phyloP scores from a whole-genome alignment of 1,139 yeast species.

The Zhuliangozyma parablackwelliae region DNA sequence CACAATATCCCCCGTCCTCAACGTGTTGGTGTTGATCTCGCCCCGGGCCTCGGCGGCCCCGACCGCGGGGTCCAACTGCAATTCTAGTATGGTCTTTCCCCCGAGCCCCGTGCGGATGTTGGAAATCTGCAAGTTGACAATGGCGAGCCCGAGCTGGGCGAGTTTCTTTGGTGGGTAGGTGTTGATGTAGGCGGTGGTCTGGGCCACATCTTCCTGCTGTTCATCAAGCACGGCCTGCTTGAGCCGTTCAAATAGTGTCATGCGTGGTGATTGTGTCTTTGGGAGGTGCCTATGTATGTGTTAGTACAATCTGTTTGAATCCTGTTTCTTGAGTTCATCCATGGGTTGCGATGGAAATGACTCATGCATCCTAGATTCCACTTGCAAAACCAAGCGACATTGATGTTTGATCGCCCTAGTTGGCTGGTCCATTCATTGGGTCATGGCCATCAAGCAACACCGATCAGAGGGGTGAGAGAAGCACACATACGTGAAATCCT shows the following conservation, averaged over 20 bases:
- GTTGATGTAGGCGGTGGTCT: slow-evolving; percentile 46
- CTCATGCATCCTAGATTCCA: slow-evolving; percentile 11
- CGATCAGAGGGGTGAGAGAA: slow-evolving; percentile 2
- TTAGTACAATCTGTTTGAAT: slow-evolving; percentile 5
- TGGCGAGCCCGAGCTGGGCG: slow-evolving; percentile 69
- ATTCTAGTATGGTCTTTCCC: slow-evolving; percentile 67
- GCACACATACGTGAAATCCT: background rate
- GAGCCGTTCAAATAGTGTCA: slow-evolving; percentile 10
- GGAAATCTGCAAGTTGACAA: slow-evolving; percentile 57
- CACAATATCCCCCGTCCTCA: slow-evolving; percentile 79
- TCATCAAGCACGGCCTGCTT: slow-evolving; percentile 50
- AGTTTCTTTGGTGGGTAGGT: slow-evolving; percentile 60
- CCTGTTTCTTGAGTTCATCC: slow-evolving; percentile 9
- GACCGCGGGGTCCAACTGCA: slow-evolving; percentile 57
- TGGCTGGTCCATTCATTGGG: slow-evolving; percentile 4
- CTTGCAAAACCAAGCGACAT: background rate
- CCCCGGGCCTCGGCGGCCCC: slow-evolving; percentile 16
- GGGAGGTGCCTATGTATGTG: background rate
- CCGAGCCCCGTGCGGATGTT: slow-evolving; percentile 75
- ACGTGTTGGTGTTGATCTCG: slow-evolving; percentile 52
- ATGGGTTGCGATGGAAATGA: slow-evolving; percentile 1
- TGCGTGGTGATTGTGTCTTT: slow-evolving; percentile 1
- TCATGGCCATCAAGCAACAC: slow-evolving; percentile 5
- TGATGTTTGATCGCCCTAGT: slow-evolving; percentile 14
- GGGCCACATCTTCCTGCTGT: slow-evolving; percentile 53